Evolutionary conservation across 1,139 yeast genomes (phyloP).

Genomic region (Yamadazyma spencermartinsiae): DNA sequence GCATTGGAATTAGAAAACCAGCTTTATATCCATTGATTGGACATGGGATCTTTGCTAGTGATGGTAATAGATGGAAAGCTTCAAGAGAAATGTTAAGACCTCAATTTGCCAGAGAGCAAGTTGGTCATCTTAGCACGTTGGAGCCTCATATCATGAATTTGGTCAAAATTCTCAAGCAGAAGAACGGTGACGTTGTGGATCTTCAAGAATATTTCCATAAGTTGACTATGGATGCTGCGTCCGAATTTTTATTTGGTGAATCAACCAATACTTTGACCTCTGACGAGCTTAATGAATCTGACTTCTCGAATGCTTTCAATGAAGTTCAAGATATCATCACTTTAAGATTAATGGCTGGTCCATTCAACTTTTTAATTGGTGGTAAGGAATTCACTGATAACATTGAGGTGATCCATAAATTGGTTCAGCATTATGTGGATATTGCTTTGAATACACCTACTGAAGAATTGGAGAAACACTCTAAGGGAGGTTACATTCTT

Average conservation of each 20-base stretch:
- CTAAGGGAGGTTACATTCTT: conserved; percentile 43
- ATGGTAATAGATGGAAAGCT: conserved; percentile 58
- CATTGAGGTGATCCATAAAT: conserved; percentile 18
- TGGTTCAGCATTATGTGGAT: conserved; percentile 22
- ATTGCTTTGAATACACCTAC: conserved; percentile 25
- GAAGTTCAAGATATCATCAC: conserved; percentile 33
- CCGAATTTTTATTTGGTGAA: conserved; percentile 53
- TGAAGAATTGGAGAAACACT: conserved; percentile 25
- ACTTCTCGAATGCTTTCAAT: conserved; percentile 39
- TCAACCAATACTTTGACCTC: conserved; percentile 30
- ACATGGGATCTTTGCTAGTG: conserved; percentile 58
- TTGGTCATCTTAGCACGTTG: conserved; percentile 46
- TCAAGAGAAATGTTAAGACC: conserved; percentile 59
- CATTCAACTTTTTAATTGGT: conserved; percentile 26
- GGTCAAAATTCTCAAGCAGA: conserved; percentile 27
- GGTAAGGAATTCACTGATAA: conserved; percentile 22
- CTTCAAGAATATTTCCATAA: conserved; percentile 39
- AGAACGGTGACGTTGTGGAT: conserved; percentile 27
- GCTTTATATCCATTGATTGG: conserved; percentile 49
- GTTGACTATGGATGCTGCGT: conserved; percentile 51
- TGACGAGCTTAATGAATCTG: conserved; percentile 22
- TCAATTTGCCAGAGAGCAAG: conserved; percentile 56
- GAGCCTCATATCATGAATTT: conserved; percentile 47
- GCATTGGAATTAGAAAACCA: conserved; percentile 47
- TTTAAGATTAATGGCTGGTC: conserved; percentile 31